phyloP scores from a whole-genome alignment of 2,329 filamentous ascomycete genomes.

The Thelonectria discophora region DNA sequence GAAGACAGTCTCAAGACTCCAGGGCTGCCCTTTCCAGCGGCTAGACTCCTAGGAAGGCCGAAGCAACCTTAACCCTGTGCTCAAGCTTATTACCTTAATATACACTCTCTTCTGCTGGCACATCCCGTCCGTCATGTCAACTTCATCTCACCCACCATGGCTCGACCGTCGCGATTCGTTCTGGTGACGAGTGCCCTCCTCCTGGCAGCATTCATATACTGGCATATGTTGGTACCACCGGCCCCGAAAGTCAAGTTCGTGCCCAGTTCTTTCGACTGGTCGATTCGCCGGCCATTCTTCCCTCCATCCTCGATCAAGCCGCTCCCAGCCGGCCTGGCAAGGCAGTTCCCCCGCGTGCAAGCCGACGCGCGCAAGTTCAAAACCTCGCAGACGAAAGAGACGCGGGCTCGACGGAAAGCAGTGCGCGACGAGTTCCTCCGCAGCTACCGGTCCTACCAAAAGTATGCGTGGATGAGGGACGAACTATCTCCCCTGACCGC shows the following conservation, averaged over 20 bases:
- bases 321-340: constrained; percentile 41
- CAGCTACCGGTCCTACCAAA: constrained; percentile 61
- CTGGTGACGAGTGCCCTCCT: constrained; percentile 14
- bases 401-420: constrained; percentile 46
- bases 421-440: constrained; percentile 54
- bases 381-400: constrained; percentile 31
- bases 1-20: too few relatives aligned
- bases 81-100: too few relatives aligned
- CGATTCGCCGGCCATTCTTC: constrained; percentile 37
- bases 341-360: constrained; percentile 45
- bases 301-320: constrained; percentile 46
- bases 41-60: too few relatives aligned
- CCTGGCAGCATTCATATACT: constrained; percentile 32
- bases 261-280: constrained; percentile 46
- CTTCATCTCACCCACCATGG: constrained; percentile 3
- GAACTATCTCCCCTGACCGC: constrained; percentile 61
- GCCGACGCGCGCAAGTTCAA: constrained; percentile 38
- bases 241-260: constrained; percentile 30
- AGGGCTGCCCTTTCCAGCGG: too few relatives aligned
- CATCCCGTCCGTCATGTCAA: too few relatives aligned
- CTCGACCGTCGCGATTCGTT: constrained; percentile 12
- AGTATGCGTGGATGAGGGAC: constrained; percentile 62
- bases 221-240: constrained; percentile 30
- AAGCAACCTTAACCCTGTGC: too few relatives aligned
- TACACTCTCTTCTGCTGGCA: too few relatives aligned